Conservation (phyloP, 2,329 filamentous ascomycete genomes). For the Stachybotrys chartarum region DNA sequence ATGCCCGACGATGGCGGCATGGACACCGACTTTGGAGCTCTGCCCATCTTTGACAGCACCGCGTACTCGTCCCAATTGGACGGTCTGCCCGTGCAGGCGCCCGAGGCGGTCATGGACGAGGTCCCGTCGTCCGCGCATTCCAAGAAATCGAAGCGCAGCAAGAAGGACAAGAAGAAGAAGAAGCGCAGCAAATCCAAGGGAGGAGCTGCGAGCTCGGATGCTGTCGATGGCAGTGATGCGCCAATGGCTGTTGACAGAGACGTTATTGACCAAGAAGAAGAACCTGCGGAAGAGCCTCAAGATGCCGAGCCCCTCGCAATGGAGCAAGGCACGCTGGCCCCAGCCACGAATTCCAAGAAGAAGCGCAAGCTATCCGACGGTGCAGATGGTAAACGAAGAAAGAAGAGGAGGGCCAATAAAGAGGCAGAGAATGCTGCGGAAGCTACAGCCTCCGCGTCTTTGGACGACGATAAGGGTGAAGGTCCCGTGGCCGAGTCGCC, state of each 20-base stretch:
- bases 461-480: not conserved
- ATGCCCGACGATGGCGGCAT: constrained; percentile 12
- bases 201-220: not conserved
- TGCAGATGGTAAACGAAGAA: constrained; percentile 21
- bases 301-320: not conserved
- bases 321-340: not conserved
- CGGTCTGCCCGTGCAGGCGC: constrained; percentile 12
- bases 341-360: constrained; percentile 17
- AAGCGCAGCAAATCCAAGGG: not conserved
- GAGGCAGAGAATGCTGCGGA: constrained; percentile 10
- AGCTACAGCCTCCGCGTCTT: not conserved
- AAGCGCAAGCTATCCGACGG: constrained; percentile 24
- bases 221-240: constrained; percentile 4
- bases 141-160: constrained; percentile 23
- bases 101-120: constrained; percentile 22
- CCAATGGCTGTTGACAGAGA: constrained; percentile 6
- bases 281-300: constrained; percentile 18
- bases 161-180: constrained; percentile 21
- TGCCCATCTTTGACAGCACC: constrained; percentile 32
- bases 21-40: constrained; percentile 24
- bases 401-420: constrained; percentile 22
- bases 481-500: constrained; percentile 2
- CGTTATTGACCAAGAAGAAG: constrained; percentile 13
- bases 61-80: constrained; percentile 20
- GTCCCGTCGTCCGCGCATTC: constrained; percentile 9